Evolutionary conservation across 2,329 filamentous ascomycete genomes (phyloP).

Genomic region (Neonectria neomacrospora): DNA sequence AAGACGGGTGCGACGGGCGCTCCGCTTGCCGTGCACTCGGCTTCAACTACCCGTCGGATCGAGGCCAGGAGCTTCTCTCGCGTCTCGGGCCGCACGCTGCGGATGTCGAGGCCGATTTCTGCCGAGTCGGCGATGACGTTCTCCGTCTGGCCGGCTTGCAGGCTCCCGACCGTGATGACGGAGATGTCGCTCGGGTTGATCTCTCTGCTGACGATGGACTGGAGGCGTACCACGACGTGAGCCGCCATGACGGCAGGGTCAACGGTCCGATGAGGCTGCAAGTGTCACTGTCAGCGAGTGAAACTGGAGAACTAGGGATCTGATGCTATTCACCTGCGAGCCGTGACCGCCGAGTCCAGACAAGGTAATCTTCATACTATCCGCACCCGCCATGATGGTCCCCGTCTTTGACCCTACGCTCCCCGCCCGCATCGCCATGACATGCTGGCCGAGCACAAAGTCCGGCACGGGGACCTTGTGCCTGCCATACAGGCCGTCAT

Average conservation of each 20-base stretch:
- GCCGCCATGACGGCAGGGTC: slow-evolving; percentile 59
- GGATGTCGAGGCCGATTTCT: slow-evolving; percentile 54
- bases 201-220: slow-evolving; percentile 48
- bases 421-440: slow-evolving; percentile 48
- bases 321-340: background rate
- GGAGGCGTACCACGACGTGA: slow-evolving; percentile 51
- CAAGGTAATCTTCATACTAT: slow-evolving; percentile 45
- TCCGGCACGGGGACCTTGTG: slow-evolving; percentile 48
- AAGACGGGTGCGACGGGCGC: slow-evolving; percentile 36
- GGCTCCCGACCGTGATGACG: slow-evolving; percentile 57
- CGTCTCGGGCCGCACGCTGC: slow-evolving; percentile 47
- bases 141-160: slow-evolving; percentile 55
- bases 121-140: slow-evolving; percentile 59
- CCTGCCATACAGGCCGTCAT: slow-evolving; percentile 49
- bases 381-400: slow-evolving; percentile 39
- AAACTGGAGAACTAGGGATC: too few species aligned
- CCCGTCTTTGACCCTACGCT: slow-evolving; percentile 43
- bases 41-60: slow-evolving; percentile 58
- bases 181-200: slow-evolving; percentile 51
- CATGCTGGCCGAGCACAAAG: slow-evolving; percentile 52
- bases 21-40: slow-evolving; percentile 63
- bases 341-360: slow-evolving; percentile 57
- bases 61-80: slow-evolving; percentile 50
- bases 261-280: slow-evolving; percentile 53
- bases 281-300: slow-evolving; percentile 5